These are phyloP conservation scores for Hygrocybe punicea DNA, from an alignment of 768 basidiomycete species.

Conservation along the genomic window DNA sequence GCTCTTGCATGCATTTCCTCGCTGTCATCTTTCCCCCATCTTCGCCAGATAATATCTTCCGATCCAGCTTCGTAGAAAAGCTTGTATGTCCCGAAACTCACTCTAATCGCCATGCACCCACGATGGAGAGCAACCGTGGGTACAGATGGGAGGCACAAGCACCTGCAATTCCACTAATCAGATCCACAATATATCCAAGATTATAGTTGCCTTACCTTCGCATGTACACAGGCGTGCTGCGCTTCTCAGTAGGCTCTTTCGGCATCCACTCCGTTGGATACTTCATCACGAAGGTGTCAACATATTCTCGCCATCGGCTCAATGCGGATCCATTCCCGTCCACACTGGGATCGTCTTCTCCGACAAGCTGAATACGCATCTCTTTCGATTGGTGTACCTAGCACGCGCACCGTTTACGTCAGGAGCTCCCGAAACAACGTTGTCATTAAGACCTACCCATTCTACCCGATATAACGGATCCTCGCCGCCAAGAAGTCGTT, in stretches of 20 bases:
- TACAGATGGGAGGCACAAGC: no score
- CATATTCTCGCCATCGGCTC: slow-evolving; percentile 73
- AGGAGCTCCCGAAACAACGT: neutral
- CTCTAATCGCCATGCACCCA: no score
- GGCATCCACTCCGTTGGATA: slow-evolving; percentile 72
- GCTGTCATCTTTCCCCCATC: no score
- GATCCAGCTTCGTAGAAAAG: no score
- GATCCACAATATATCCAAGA: neutral
- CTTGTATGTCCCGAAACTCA: no score
- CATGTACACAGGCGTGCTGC: no score
- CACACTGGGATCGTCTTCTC: slow-evolving; percentile 63
- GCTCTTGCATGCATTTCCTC: no score
- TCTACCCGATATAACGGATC: no score
- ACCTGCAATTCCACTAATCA: slow-evolving; percentile 6
- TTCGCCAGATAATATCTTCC: no score
- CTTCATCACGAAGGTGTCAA: slow-evolving; percentile 67
- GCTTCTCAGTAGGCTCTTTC: slow-evolving; percentile 32
- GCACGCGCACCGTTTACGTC: slow-evolving; percentile 19
- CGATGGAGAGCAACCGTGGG: no score
- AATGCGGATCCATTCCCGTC: slow-evolving; percentile 46
- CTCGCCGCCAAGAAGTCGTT: slow-evolving; percentile 62
- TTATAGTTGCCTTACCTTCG: slow-evolving; percentile 45
- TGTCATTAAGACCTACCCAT: neutral
- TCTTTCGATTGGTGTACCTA: slow-evolving; percentile 66
- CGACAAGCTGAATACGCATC: slow-evolving; percentile 60